Evolutionary conservation across 176 grass and related monocot genomes (phyloP).

Genomic region (Phyllostachys edulis): DNA sequence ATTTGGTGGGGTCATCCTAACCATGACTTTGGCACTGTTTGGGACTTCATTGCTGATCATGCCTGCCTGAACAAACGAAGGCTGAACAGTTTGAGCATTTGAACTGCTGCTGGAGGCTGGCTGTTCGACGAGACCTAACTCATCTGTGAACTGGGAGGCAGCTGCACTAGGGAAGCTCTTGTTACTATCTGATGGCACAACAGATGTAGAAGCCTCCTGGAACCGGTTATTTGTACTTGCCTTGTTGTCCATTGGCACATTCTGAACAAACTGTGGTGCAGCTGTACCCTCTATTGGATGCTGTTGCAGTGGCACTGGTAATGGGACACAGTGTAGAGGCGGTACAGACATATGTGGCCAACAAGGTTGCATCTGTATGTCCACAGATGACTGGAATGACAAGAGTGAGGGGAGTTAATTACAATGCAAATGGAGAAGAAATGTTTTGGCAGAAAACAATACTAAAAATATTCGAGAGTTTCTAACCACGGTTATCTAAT

Average conservation of each 20-base stretch:
- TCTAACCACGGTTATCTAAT: not conserved
- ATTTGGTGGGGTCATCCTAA: slow-evolving; percentile 38
- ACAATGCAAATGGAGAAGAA: slow-evolving; percentile 16
- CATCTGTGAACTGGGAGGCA: slow-evolving; percentile 48
- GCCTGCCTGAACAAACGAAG: slow-evolving; percentile 37
- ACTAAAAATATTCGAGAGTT: not conserved
- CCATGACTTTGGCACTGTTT: slow-evolving; percentile 45
- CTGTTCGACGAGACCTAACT: slow-evolving; percentile 53
- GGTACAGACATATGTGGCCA: slow-evolving; percentile 90
- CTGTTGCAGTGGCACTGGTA: slow-evolving; percentile 76
- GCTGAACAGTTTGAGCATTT: slow-evolving; percentile 40
- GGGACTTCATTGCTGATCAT: slow-evolving; percentile 61
- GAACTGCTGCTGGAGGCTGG: slow-evolving; percentile 42
- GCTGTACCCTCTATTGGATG: slow-evolving; percentile 64
- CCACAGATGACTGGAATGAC: slow-evolving; percentile 70
- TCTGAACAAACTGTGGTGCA: slow-evolving; percentile 56
- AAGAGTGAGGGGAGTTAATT: slow-evolving; percentile 30
- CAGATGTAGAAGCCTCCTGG: slow-evolving; percentile 44
- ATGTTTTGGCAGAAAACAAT: not conserved
- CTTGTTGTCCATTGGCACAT: slow-evolving; percentile 39
- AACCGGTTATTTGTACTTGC: slow-evolving; percentile 52
- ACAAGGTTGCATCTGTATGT: slow-evolving; percentile 83
- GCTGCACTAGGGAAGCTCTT: slow-evolving; percentile 46
- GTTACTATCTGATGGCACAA: slow-evolving; percentile 41
- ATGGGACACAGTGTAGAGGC: slow-evolving; percentile 64